Base-by-base conservation (phyloP, 2,329 filamentous ascomycete species). In the Arthrobotrys entomopaga region DNA sequence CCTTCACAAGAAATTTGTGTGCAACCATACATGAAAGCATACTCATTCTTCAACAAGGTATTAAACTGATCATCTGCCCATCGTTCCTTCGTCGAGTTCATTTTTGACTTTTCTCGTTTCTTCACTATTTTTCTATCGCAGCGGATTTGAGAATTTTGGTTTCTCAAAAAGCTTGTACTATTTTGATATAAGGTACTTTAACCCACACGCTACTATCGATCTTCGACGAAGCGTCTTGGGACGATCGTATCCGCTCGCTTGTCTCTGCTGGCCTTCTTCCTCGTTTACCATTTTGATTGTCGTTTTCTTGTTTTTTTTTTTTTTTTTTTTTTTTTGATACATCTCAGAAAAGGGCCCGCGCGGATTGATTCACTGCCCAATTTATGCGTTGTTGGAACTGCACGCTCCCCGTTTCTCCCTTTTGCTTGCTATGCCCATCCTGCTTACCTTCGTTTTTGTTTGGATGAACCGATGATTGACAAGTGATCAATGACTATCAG, bases 31-130 rank as follows among this genome's bases (percentile, higher is more conserved):
- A n/a, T 61, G 54, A 73, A 73, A 73, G 67, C 67, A 73, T 65
- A 65, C 58, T 34, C n/a, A 49, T 54, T 26, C 56, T 58, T 46
- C 67, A 53, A 65, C 69, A 73, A 66, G 69, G 69, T 73, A 73
- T 73, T 72, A 73, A 66, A 73, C 49, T 58, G 69, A 73, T 73
- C 61, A 63, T 54, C 69, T 57, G 61, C 61, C 57, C 54, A 70
- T 70, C 58, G 46, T 52, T 65, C 29, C 69, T 65, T 46, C 49
- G 69, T 34, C 69, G 57, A 65, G 61, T 73, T 58, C 54, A 60
- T 58, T 53, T 53, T 72, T 49, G 65, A 52, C 38, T 42, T 61
- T n/a, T 46, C 61, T 19, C 34, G 24, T 43, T 29, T 5, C 52
- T 58, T 61, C 10, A n/a, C 22, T 53, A 48, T 16, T 11, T 20